phyloP scores from a whole-genome alignment of 2,329 filamentous ascomycete genomes.

The Botrytis tulipae region DNA sequence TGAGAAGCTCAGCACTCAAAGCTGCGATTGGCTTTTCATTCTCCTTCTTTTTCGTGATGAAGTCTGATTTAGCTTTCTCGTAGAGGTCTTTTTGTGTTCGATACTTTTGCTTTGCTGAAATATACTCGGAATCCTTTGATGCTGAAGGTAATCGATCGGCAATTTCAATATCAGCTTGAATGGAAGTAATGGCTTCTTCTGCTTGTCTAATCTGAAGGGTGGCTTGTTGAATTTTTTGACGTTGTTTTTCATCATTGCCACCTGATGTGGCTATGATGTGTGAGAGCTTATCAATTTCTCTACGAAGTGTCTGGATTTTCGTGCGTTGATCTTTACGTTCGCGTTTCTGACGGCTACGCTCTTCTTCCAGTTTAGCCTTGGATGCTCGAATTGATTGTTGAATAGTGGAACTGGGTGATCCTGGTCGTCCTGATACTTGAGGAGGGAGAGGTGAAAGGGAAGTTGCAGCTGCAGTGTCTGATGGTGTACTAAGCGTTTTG shows the following conservation, averaged over 20 bases:
- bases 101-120: slow-evolving; percentile 54
- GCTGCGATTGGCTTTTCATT: slow-evolving; percentile 62
- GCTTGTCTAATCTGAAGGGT: slow-evolving; percentile 69
- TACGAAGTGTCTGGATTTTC: slow-evolving; percentile 63
- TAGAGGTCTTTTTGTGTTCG: slow-evolving; percentile 48
- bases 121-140: slow-evolving; percentile 55
- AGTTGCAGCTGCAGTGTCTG: slow-evolving; percentile 36
- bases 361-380: slow-evolving; percentile 68
- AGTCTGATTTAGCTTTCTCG: slow-evolving; percentile 47
- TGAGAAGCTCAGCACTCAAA: slow-evolving; percentile 61
- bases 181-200: slow-evolving; percentile 54
- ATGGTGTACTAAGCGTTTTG: slow-evolving; percentile 39
- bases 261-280: slow-evolving; percentile 66
- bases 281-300: slow-evolving; percentile 70
- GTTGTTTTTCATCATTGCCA: slow-evolving; percentile 72
- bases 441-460: slow-evolving; percentile 40
- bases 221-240: slow-evolving; percentile 73
- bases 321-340: slow-evolving; percentile 73
- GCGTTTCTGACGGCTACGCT: slow-evolving; percentile 66
- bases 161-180: slow-evolving; percentile 60
- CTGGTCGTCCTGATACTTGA: slow-evolving; percentile 65
- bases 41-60: slow-evolving; percentile 60
- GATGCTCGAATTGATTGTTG: slow-evolving; percentile 72
- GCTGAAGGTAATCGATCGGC: slow-evolving; percentile 60
- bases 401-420: slow-evolving; percentile 74